These are phyloP conservation scores for Tricholomella constricta DNA, from an alignment of 768 basidiomycete species.

Conservation along the genomic window DNA sequence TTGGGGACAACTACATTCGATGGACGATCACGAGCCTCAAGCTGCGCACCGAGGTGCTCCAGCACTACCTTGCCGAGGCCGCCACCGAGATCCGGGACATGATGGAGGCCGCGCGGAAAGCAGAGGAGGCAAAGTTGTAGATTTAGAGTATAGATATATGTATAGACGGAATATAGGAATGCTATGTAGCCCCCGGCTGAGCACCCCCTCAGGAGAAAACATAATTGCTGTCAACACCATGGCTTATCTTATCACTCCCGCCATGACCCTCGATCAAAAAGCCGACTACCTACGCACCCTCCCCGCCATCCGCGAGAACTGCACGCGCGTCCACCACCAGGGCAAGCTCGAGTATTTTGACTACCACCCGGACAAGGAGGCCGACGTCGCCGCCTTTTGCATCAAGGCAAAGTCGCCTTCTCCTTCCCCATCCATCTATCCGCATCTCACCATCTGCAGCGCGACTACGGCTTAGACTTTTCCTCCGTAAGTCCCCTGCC, in stretches of 20 bases:
- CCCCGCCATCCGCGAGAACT: conserved; percentile 88
- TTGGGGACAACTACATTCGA: conserved; percentile 80
- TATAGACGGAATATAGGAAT: too few species aligned
- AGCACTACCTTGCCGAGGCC: conserved; percentile 48
- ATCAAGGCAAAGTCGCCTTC: conserved; percentile 61
- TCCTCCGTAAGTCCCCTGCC: too few species aligned
- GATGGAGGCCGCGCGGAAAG: conserved; percentile 21
- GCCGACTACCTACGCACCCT: conserved; percentile 80
- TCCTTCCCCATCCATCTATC: conserved; percentile 8
- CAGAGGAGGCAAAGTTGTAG: conserved; percentile 15
- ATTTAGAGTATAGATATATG: too few species aligned
- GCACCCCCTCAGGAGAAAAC: too few species aligned
- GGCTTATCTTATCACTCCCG: too few species aligned
- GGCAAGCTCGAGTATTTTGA: conserved; percentile 85
- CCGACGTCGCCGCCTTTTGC: conserved; percentile 71
- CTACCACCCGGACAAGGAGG: conserved; percentile 78
- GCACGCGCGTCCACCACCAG: conserved; percentile 67
- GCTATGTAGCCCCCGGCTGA: too few species aligned
- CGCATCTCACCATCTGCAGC: conserved; percentile 50
- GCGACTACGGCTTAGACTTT: conserved; percentile 79
- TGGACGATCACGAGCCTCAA: conserved; percentile 89
- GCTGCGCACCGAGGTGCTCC: conserved; percentile 52
- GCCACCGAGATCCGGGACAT: conserved; percentile 22
- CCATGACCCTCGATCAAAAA: conserved; percentile 36
- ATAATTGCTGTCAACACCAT: too few species aligned